Base-by-base conservation (phyloP, 2,329 filamentous ascomycete genomes). In the Chrysoporthe deuterocubensis region DNA sequence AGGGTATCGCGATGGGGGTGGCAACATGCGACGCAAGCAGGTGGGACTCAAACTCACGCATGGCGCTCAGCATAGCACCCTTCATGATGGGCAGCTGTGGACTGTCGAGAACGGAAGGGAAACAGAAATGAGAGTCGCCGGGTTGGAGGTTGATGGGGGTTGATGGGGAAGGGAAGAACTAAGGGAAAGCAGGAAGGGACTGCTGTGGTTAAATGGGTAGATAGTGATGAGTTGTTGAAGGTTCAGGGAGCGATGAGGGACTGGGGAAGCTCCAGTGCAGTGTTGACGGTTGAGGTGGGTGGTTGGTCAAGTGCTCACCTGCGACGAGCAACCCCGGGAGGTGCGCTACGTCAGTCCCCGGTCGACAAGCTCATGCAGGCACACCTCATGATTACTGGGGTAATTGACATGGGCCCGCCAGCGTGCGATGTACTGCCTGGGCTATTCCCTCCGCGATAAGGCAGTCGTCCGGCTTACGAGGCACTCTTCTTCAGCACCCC, bases 51-150 rank as follows among this genome's bases (percentile, higher is more conserved):
- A 43, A 70, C 68, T 70, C 43, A 70, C 68, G 68, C 68, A 70
- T 68, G 62, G 68, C 90, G 79, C 93, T 85, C 78, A 97, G 81
- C 77, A 94, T 84, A 82, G 90, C 85, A 81, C 89, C 89, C 90
- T 96, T 97, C 95, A 97, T 98, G 81, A 74, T 85, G 82, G 80
- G 79, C 79, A 72, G 74, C 72, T 74, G 5, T 66, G 57, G n/a
- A n/a, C 21, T 50, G n/a, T 62, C 16, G 13, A 40, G 48, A 21
- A 34, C 16, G 26, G 42, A 59, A 59, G 11, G 21, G 56, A 59
- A 43, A 52, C 32, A 26, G 34, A 2, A 50, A 64, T 16, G 13
- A 44, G n/a, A 65, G 64, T 46, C 26, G 64, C 21, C 54, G 63
- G 8, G 50, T 2, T 46, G 64, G 34, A 42, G 40, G 52, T 52